These are phyloP conservation scores for Xylaria grammica DNA, from an alignment of 495 filamentous ascomycete genomes.

Conservation along the genomic window DNA sequence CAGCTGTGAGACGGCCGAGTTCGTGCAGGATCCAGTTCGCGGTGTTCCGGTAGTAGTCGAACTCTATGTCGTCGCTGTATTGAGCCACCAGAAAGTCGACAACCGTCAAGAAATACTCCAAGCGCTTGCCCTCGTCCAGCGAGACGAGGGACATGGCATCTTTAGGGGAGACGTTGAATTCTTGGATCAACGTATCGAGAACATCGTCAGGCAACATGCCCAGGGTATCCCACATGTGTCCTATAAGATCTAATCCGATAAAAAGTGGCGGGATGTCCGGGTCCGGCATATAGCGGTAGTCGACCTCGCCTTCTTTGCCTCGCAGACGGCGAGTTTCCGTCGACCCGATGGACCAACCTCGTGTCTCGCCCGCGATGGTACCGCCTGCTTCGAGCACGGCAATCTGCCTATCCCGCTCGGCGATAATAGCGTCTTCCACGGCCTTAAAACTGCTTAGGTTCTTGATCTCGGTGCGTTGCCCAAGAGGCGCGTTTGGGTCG, in stretches of 20 bases:
- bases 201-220: conserved; percentile 74
- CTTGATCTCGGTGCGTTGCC: conserved; percentile 95
- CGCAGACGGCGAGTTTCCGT: conserved; percentile 79
- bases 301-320: conserved; percentile 95
- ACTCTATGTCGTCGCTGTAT: conserved; percentile 38
- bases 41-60: conserved; percentile 43
- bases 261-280: conserved; percentile 84
- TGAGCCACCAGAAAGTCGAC: conserved; percentile 57
- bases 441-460: conserved; percentile 94
- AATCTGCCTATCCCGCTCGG: conserved; percentile 90
- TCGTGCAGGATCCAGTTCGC: conserved; percentile 85
- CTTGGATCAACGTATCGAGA: conserved; percentile 59
- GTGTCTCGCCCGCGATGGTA: conserved; percentile 81
- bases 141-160: conserved; percentile 83
- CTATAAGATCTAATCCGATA: conserved; percentile 72
- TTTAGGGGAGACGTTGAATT: conserved; percentile 74
- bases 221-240: conserved; percentile 61
- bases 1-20: conserved; percentile 70
- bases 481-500: conserved; percentile 58
- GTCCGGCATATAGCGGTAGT: conserved; percentile 99
- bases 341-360: conserved; percentile 85
- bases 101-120: conserved; percentile 83
- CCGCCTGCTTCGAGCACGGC: conserved; percentile 78
- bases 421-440: conserved; percentile 89
- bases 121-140: conserved; percentile 77